Conservation (phyloP, 139 green algal species). For the Closterium sp. region DNA sequence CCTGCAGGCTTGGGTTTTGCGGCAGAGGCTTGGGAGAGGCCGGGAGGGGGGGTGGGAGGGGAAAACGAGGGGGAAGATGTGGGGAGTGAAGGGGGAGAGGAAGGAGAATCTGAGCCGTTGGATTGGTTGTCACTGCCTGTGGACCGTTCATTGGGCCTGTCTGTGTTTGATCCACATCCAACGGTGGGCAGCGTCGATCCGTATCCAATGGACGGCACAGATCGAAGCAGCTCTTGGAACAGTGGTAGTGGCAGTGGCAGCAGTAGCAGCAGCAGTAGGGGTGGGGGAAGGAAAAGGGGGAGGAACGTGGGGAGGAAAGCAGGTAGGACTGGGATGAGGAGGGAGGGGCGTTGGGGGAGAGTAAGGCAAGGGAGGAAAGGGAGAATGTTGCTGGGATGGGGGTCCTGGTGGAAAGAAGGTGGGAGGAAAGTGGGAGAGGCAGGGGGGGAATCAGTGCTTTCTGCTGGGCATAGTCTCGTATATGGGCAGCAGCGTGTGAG, state of each 20-base stretch:
- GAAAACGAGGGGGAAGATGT: not conserved
- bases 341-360: not conserved
- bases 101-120: not conserved
- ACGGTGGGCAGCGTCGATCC: no score
- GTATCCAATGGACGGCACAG: not conserved
- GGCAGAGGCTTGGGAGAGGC: not conserved
- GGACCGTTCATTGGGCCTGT: not conserved
- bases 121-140: not conserved
- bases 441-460: not conserved
- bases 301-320: not conserved
- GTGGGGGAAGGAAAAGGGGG: not conserved
- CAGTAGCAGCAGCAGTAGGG: not conserved
- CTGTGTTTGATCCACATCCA: not conserved
- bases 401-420: no score
- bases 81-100: not conserved
- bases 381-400: not conserved
- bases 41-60: not conserved
- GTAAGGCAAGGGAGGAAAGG: not conserved
- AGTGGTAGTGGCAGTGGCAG: not conserved
- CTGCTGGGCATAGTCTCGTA: not conserved
- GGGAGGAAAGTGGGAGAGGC: not conserved
- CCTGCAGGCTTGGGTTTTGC: not conserved
- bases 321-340: not conserved
- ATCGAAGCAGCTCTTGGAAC: not conserved
- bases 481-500: no score